Percentiles rank a stretch among this genome's conserved stretches.
These are phyloP conservation scores for Brettanomyces nanus DNA, from an alignment of 805 yeast genomes.

Conservation along the genomic window DNA sequence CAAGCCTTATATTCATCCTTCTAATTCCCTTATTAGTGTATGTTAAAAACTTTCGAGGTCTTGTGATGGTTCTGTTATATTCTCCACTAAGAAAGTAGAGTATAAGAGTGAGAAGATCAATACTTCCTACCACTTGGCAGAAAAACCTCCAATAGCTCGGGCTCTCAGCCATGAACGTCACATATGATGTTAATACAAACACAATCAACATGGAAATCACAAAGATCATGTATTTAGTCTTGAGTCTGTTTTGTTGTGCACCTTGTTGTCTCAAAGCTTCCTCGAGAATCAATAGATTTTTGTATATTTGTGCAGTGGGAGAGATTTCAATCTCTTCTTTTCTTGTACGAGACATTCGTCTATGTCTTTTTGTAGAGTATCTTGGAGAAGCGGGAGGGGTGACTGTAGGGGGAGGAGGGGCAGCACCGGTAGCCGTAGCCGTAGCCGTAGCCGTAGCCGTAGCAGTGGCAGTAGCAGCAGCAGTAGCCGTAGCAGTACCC, in stretches of 20 bases:
- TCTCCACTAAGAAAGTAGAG: conserved; percentile 85
- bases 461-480: background rate
- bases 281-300: conserved; percentile 77
- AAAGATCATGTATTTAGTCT: conserved; percentile 56
- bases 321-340: conserved; percentile 16
- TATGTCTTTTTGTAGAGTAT: background rate
- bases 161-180: conserved; percentile 18
- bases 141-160: conserved; percentile 19
- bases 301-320: conserved; percentile 58
- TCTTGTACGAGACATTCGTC: conserved; percentile 17
- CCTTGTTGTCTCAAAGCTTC: conserved; percentile 80
- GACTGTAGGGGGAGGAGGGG: background rate
- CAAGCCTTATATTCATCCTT: conserved; percentile 71
- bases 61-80: conserved; percentile 74
- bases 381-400: background rate
- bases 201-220: conserved; percentile 33
- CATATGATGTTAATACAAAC: conserved; percentile 28
- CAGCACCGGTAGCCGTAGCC: background rate
- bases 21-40: conserved; percentile 87
- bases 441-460: background rate
- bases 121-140: conserved; percentile 50
- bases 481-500: background rate
- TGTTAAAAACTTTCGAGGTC: conserved; percentile 69
- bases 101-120: conserved; percentile 57
- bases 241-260: conserved; percentile 55